Base-by-base conservation (phyloP, 2,329 filamentous ascomycete genomes). In the Colletotrichum limetticola region DNA sequence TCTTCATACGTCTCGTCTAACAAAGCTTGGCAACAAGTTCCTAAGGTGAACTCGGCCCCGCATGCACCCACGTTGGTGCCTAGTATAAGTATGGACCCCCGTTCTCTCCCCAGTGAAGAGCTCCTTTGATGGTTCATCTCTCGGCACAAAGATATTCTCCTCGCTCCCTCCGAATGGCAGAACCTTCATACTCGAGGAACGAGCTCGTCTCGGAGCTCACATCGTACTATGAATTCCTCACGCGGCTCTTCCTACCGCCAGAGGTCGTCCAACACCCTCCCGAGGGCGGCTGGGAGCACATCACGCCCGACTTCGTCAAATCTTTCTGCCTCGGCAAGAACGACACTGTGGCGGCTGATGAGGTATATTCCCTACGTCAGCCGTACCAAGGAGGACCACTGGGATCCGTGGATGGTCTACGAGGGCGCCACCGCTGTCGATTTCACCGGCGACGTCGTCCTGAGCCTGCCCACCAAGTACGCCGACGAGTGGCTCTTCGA, bases 201-300 rank as follows among this genome's bases (percentile, higher is more conserved):
- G 24, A 68, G 22, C 37, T 68, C 46, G 76, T 42, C 22, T 58
- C 26, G 16, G 35, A n/a, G 32, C 26, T 65, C 16, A 65, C 5
- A 26, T n/a, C 37, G 5, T 30, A 52, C 22, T 5, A 63, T 11
- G 14, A 63, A 16, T 30, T 52, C 7, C 8, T 63, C 6, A 30
- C 12, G 9, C 5, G 16, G 24, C 14, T n/a, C 14, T 30, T 32
- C 12, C 52, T 59, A 12, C 60, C 67, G 9, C 35, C 28, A 5
- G 42, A 32, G 2, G 37, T 37, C 32, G n/a, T 70, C 28, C 22
- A n/a, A 53, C 37, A 59, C 26, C 35, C 53, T 26, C 37, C 62
- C 26, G 35, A 42, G 16, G 28, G 53, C 9, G 22, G 37, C 9
- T 66, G 37, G 26, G 22, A 22, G 8, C 49, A 68, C 14, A 68